These are phyloP conservation scores for Pittosporum tobira DNA, from an alignment of 129 eudicot genomes.

Conservation along the genomic window DNA sequence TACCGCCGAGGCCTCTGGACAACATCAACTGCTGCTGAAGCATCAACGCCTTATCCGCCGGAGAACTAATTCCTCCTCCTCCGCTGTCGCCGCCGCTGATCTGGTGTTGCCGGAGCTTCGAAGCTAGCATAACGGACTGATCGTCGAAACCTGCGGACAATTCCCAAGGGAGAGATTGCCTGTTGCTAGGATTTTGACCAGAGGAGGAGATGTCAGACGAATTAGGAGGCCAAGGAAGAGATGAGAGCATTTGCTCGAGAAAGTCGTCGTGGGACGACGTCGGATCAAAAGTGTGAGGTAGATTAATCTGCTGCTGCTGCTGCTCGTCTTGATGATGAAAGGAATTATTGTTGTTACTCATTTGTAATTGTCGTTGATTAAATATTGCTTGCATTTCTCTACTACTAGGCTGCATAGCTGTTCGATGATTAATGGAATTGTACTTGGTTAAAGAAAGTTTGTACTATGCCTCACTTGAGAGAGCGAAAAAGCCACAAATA, in stretches of 20 bases:
- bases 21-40: constrained; percentile 66
- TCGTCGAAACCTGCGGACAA: constrained; percentile 32
- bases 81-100: constrained; percentile 37
- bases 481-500: no score
- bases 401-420: constrained; percentile 25
- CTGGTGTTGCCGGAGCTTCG: constrained; percentile 64
- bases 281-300: no score
- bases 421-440: no score
- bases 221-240: constrained; percentile 50
- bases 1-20: constrained; percentile 35
- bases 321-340: constrained; percentile 17
- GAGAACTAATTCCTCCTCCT: no score
- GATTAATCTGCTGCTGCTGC: constrained; percentile 13
- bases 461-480: no score
- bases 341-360: constrained; percentile 9
- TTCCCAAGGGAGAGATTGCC: no score
- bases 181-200: constrained; percentile 16
- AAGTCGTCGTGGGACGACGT: constrained; percentile 55
- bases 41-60: constrained; percentile 36
- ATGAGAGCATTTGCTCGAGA: constrained; percentile 66
- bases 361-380: no score
- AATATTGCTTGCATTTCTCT: constrained; percentile 32
- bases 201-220: constrained; percentile 33
- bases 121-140: constrained; percentile 33
- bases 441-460: no score